phyloP scores from a whole-genome alignment of 2,329 filamentous ascomycete species.

The Leptographium flavum region DNA sequence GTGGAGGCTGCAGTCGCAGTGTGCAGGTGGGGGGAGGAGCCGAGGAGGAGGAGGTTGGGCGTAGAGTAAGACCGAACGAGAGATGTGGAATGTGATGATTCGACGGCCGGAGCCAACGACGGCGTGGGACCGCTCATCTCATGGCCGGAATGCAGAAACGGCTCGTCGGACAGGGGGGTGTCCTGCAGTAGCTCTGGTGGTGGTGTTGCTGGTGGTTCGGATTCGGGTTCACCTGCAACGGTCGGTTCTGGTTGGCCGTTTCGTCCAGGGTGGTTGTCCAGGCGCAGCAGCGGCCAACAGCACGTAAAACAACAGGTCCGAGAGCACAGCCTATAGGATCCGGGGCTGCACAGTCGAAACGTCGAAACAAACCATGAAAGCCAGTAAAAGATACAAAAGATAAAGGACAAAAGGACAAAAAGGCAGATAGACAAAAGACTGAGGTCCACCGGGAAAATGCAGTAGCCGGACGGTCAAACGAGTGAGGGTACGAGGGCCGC shows the following conservation, averaged over 20 bases:
- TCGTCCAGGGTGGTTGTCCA: neutral
- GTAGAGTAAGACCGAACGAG: conserved; percentile 22
- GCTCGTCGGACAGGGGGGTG: conserved; percentile 2
- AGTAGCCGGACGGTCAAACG: neutral
- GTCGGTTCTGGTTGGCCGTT: neutral
- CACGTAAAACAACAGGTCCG: neutral
- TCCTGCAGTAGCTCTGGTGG: neutral
- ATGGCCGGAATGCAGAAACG: conserved; percentile 15
- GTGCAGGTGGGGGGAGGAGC: conserved; percentile 10
- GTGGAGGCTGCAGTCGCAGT: conserved; percentile 2
- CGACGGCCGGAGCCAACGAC: conserved; percentile 26
- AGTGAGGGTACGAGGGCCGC: neutral
- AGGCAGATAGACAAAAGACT: neutral
- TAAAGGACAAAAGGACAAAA: neutral
- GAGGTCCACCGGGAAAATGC: too few species aligned
- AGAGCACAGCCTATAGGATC: neutral
- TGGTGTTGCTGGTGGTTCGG: neutral
- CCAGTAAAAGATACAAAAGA: neutral
- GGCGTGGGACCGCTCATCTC: conserved; percentile 28
- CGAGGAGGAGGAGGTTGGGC: conserved; percentile 15
- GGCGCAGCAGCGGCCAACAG: neutral
- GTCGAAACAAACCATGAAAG: neutral
- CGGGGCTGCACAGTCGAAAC: neutral
- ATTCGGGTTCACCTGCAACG: neutral
- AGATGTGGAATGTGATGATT: conserved; percentile 18